phyloP scores from a whole-genome alignment of 2,329 filamentous ascomycete genomes.

The Sphaerulina vaccinii region DNA sequence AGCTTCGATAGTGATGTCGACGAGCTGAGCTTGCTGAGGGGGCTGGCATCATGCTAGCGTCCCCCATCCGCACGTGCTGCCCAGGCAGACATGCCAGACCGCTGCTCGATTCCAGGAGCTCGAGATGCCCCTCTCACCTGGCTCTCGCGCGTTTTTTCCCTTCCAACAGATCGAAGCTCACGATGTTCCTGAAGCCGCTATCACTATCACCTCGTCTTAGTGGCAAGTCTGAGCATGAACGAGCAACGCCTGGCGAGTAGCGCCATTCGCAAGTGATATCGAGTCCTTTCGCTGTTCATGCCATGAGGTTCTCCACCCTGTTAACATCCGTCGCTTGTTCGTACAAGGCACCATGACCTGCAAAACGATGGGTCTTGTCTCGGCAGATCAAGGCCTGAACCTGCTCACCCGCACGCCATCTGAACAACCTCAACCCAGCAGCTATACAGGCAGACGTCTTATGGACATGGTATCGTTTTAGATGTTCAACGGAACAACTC shows the following conservation, averaged over 20 bases:
- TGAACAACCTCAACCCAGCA: no score
- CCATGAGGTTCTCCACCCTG: slow-evolving; percentile 10
- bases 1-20: neutral
- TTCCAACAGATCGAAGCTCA: neutral
- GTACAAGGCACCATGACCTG: slow-evolving; percentile 9
- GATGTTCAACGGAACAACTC: no score
- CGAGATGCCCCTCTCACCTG: slow-evolving; percentile 6
- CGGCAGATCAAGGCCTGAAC: slow-evolving; percentile 11
- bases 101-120: slow-evolving; percentile 10
- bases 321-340: slow-evolving; percentile 4
- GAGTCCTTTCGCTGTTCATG: no score
- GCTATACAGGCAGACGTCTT: no score
- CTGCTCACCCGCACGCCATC: slow-evolving; percentile 5
- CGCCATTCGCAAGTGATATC: neutral
- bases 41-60: slow-evolving; percentile 4
- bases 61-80: slow-evolving; percentile 1
- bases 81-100: slow-evolving; percentile 11
- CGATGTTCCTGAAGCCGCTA: no score
- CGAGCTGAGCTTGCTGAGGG: neutral
- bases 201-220: no score
- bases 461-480: no score
- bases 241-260: no score
- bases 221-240: no score
- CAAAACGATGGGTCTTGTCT: slow-evolving; percentile 9
- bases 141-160: neutral